phyloP scores from a whole-genome alignment of 768 basidiomycete genomes.

The Russula emetica region DNA sequence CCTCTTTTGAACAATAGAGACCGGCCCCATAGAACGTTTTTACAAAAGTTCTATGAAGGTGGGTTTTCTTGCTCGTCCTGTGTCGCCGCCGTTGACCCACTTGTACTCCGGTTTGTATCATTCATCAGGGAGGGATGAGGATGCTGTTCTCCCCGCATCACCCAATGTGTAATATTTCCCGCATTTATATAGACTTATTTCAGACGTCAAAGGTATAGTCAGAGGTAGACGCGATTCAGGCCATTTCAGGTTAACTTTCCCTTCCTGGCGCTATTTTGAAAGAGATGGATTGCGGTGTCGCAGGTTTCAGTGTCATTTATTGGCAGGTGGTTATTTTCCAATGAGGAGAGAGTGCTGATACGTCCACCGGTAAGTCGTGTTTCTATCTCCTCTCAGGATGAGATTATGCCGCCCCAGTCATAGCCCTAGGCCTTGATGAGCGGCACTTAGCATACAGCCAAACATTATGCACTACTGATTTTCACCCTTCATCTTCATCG shows the following conservation, averaged over 20 bases:
- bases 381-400: constrained; percentile 17
- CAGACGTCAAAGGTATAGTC: constrained; percentile 10
- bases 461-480: constrained; percentile 28
- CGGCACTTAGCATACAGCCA: constrained; percentile 29
- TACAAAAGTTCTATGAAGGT: constrained; percentile 87
- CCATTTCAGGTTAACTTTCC: background rate
- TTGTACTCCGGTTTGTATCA: constrained; percentile 7
- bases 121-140: constrained; percentile 70
- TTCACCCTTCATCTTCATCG: background rate
- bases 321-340: background rate
- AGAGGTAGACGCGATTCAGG: background rate
- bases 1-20: constrained; percentile 53
- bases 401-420: constrained; percentile 29
- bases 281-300: background rate
- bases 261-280: background rate
- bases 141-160: constrained; percentile 55
- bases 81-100: constrained; percentile 6
- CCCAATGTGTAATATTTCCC: constrained; percentile 24
- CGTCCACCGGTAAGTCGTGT: constrained; percentile 6
- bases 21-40: constrained; percentile 53
- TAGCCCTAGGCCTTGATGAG: constrained; percentile 29
- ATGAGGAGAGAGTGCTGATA: background rate
- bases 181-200: constrained; percentile 23
- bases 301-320: background rate
- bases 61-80: constrained; percentile 31